A percentile compares a stretch with the other conserved stretches of the same genome.
Evolutionary conservation across 441 rosid genomes (phyloP).

Genomic region (Manihot esculenta): DNA sequence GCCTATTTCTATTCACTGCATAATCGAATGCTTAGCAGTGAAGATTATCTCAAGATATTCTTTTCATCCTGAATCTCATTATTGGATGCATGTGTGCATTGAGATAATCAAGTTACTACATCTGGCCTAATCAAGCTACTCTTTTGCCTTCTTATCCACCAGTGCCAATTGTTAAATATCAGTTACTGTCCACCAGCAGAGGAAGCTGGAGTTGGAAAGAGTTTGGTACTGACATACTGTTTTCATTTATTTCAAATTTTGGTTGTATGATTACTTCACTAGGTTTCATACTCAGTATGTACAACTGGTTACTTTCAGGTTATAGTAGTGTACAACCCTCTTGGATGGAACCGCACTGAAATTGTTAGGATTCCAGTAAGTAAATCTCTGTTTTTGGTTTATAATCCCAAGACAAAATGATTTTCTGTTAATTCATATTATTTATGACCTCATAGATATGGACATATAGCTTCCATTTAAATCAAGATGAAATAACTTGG

Average conservation of each 20-base stretch:
- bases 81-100: neutral
- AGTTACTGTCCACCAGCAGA: conserved; percentile 85
- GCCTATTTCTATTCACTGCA: neutral
- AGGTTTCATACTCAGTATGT: conserved; percentile 12
- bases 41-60: neutral
- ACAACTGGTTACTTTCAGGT: conserved; percentile 49
- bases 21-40: too few species aligned
- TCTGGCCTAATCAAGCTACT: conserved; percentile 10
- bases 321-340: conserved; percentile 74
- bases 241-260: conserved; percentile 9
- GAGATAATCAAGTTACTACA: conserved; percentile 12
- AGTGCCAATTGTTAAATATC: conserved; percentile 84
- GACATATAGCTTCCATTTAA: neutral
- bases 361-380: conserved; percentile 71
- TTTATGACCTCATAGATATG: neutral
- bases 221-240: conserved; percentile 50
- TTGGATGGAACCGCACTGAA: conserved; percentile 81
- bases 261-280: neutral
- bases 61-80: neutral
- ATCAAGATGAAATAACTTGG: neutral
- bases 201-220: conserved; percentile 51
- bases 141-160: conserved; percentile 20
- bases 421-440: neutral
- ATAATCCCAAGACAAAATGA: neutral
- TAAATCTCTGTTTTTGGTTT: conserved; percentile 15